Evolutionary conservation across 345 rosid species (phyloP).

Genomic region (Fremontodendron californicum): DNA sequence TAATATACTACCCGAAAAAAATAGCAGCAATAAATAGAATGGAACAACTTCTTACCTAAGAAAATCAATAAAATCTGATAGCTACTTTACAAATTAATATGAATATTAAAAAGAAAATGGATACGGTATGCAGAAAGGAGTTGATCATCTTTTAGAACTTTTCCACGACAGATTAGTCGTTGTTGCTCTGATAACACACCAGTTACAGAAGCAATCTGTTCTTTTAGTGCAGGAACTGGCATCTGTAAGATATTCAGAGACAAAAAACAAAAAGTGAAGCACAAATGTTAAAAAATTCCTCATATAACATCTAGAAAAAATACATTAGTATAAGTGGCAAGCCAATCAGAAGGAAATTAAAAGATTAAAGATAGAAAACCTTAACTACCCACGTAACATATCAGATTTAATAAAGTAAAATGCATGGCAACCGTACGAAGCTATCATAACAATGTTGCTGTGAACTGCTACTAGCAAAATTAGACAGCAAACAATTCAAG

Average conservation of each 20-base stretch:
- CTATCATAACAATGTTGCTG: background rate
- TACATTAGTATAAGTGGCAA: background rate
- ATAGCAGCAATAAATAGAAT: background rate
- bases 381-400: background rate
- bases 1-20: background rate
- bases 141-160: slow-evolving; percentile 70
- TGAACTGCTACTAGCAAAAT: background rate
- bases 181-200: slow-evolving; percentile 75
- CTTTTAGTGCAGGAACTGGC: slow-evolving; percentile 78
- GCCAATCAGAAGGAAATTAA: background rate
- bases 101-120: slow-evolving; percentile 28
- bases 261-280: background rate
- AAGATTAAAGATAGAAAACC: background rate
- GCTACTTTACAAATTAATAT: slow-evolving; percentile 1
- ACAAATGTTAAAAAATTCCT: background rate
- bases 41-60: background rate
- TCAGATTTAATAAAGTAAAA: background rate
- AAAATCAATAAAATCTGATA: background rate
- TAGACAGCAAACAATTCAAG: slow-evolving; percentile 2
- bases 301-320: background rate
- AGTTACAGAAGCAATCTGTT: slow-evolving; percentile 70
- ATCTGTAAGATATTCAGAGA: slow-evolving; percentile 35
- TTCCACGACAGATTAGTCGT: slow-evolving; percentile 79
- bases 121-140: slow-evolving; percentile 87
- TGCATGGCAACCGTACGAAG: background rate